phyloP scores from a whole-genome alignment of 768 basidiomycete species.

The Lactarius indigo region DNA sequence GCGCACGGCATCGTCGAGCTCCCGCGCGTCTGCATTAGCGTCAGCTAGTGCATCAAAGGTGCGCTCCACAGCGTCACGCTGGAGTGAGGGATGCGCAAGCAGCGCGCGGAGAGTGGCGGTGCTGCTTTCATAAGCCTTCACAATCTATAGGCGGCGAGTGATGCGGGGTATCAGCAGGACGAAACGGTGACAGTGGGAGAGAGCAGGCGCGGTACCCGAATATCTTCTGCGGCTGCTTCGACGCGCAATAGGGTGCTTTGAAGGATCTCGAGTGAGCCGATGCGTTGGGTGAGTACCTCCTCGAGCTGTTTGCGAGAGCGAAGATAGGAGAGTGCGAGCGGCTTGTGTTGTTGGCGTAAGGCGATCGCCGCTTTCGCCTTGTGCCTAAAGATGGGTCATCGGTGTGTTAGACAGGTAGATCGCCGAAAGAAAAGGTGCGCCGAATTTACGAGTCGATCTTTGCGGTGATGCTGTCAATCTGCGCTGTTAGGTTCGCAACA shows the following conservation, averaged over 20 bases:
- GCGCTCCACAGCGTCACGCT: slow-evolving; percentile 72
- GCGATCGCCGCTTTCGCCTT: slow-evolving; percentile 63
- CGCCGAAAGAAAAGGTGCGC: neutral
- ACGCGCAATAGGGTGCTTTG: slow-evolving; percentile 76
- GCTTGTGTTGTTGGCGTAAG: slow-evolving; percentile 65
- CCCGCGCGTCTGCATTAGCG: slow-evolving; percentile 75
- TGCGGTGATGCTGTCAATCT: slow-evolving; percentile 63
- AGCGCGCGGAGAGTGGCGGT: slow-evolving; percentile 72
- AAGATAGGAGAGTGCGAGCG: slow-evolving; percentile 71
- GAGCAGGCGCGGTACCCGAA: slow-evolving; percentile 54
- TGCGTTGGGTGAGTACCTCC: slow-evolving; percentile 68
- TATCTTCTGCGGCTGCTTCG: slow-evolving; percentile 85
- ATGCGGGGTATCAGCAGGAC: neutral
- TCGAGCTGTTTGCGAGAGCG: slow-evolving; percentile 79
- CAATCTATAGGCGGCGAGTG: slow-evolving; percentile 51
- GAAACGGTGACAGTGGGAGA: neutral
- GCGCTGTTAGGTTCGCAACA: slow-evolving; percentile 59
- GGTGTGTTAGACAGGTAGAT: neutral
- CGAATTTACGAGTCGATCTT: slow-evolving; percentile 68
- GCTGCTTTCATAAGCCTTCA: slow-evolving; percentile 82
- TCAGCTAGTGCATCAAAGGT: slow-evolving; percentile 88
- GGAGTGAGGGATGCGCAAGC: slow-evolving; percentile 75
- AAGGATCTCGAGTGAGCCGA: slow-evolving; percentile 69
- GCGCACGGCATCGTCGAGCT: slow-evolving; percentile 75
- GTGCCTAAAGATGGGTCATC: slow-evolving; percentile 43